phyloP scores from a whole-genome alignment of 805 yeast species.

The Nakazawaea sp. region DNA sequence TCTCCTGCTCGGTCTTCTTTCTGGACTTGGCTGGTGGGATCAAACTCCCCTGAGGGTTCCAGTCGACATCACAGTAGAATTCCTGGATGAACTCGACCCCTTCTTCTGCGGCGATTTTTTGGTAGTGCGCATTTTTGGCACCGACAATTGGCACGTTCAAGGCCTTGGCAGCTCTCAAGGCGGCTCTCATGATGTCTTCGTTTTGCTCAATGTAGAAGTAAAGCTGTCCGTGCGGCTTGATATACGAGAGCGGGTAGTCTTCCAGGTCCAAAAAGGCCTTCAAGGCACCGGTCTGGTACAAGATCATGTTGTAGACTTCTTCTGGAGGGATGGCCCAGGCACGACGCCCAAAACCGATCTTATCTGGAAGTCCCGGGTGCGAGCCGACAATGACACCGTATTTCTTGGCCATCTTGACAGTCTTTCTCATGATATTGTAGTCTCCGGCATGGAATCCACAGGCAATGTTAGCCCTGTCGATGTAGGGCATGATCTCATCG shows the following conservation, averaged over 20 bases:
- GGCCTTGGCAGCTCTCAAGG: constrained; percentile 26
- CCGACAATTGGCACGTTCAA: constrained; percentile 30
- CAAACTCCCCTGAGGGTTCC: constrained; percentile 23
- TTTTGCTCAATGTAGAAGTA: constrained; percentile 29
- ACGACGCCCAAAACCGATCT: constrained; percentile 33
- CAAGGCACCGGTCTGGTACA: constrained; percentile 33
- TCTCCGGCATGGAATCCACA: constrained; percentile 37
- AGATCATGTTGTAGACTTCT: constrained; percentile 26
- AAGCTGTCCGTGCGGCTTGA: constrained; percentile 33
- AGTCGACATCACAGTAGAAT: constrained; percentile 28
- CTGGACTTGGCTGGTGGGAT: constrained; percentile 22
- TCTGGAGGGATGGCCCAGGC: constrained; percentile 27
- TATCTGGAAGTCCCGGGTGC: constrained; percentile 33
- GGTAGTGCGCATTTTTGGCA: constrained; percentile 26
- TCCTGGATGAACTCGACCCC: constrained; percentile 30
- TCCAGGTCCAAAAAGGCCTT: constrained; percentile 29
- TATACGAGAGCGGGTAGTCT: constrained; percentile 24
- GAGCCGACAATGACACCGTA: constrained; percentile 29
- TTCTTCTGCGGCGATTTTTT: constrained; percentile 21
- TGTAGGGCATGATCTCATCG: constrained; percentile 31
- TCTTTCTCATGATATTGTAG: constrained; percentile 26
- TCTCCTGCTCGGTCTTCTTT: constrained; percentile 24
- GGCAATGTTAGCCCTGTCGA: constrained; percentile 32
- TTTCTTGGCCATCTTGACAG: constrained; percentile 27
- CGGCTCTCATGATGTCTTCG: constrained; percentile 28